These are phyloP conservation scores for Paecilomyces dactylethromorphus DNA, from an alignment of 2,329 filamentous ascomycete genomes.

Conservation along the genomic window DNA sequence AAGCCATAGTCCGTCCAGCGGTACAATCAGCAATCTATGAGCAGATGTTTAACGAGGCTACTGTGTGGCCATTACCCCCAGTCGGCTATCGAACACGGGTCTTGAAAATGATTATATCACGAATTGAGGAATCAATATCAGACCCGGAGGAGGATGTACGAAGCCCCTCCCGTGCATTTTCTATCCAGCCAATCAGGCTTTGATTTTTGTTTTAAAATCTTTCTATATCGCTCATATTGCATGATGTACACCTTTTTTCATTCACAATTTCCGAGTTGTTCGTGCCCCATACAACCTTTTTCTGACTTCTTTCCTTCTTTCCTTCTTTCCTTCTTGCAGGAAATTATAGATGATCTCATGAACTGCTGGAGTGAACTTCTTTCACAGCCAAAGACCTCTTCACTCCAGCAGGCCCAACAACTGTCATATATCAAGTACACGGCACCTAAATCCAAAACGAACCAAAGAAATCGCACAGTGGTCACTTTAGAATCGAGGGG, in stretches of 20 bases:
- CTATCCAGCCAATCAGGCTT: constrained; percentile 1
- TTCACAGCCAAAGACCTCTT: constrained; percentile 55
- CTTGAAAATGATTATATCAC: constrained; percentile 64
- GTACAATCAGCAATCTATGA: constrained; percentile 63
- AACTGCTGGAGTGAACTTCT: constrained; percentile 60
- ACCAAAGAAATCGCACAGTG: constrained; percentile 14
- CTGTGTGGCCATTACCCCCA: constrained; percentile 54
- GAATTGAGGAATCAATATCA: constrained; percentile 66
- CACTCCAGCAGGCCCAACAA: constrained; percentile 59
- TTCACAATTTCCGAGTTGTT: neutral
- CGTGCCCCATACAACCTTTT: constrained; percentile 11
- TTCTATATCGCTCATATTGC: neutral
- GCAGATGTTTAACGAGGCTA: constrained; percentile 58
- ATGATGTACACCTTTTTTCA: constrained; percentile 5
- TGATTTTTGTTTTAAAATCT: neutral
- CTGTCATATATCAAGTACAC: constrained; percentile 71
- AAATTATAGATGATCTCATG: constrained; percentile 77
- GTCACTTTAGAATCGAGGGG: constrained; percentile 49
- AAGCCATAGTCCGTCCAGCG: constrained; percentile 51
- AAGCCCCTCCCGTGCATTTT: constrained; percentile 8
- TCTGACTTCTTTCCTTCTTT: constrained; percentile 4
- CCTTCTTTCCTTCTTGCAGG: constrained; percentile 46
- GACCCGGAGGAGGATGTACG: constrained; percentile 83
- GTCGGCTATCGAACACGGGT: constrained; percentile 63
- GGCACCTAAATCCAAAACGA: constrained; percentile 17